phyloP scores from a whole-genome alignment of 345 rosid genomes.

The Schrenkiella parvula region DNA sequence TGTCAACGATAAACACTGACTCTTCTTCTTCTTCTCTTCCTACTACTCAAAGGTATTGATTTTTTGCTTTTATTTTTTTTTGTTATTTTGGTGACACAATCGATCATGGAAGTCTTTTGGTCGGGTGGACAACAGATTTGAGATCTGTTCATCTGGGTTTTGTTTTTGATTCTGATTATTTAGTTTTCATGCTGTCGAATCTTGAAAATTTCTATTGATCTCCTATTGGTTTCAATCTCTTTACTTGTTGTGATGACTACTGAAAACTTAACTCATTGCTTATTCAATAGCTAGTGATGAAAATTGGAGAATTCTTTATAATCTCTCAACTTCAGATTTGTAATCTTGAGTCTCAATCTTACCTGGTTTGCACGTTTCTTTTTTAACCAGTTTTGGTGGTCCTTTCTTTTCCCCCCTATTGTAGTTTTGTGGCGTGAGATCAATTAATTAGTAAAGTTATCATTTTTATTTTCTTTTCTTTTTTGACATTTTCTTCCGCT shows the following conservation, averaged over 20 bases:
- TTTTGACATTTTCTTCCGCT: neutral
- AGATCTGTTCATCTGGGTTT: neutral
- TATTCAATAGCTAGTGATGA: neutral
- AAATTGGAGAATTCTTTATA: neutral
- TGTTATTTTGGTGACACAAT: neutral
- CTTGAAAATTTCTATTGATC: no score
- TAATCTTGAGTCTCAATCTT: neutral
- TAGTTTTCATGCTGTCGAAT: no score
- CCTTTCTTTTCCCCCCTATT: neutral
- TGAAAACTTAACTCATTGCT: neutral
- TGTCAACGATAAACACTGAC: neutral
- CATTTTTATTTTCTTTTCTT: neutral
- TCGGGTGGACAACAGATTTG: neutral
- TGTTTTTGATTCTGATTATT: neutral
- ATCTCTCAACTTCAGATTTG: conserved; percentile 9
- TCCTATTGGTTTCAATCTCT: no score
- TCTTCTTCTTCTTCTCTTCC: neutral
- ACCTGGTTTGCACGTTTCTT: conserved; percentile 13
- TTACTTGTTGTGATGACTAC: no score
- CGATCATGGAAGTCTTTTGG: neutral
- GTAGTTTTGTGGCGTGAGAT: neutral
- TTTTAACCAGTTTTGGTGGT: neutral
- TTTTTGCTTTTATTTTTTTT: neutral
- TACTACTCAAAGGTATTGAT: neutral
- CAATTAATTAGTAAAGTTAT: neutral